Percentiles rank a stretch among this genome's conserved stretches.
These are phyloP conservation scores for Penicillium tannophilum DNA, from an alignment of 495 filamentous ascomycete genomes.

Conservation along the genomic window DNA sequence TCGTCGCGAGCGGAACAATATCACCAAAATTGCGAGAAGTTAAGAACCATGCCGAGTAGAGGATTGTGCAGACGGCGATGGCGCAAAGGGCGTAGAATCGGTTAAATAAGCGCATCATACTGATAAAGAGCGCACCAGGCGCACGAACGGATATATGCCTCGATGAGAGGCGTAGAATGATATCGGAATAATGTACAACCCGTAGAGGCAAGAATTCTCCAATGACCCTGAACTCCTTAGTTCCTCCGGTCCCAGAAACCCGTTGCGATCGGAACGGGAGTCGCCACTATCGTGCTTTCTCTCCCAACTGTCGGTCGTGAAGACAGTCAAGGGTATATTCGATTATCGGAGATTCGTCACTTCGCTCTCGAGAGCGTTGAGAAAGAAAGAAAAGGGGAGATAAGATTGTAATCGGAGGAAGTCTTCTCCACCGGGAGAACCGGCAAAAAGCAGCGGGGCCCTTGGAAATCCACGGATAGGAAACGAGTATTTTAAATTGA, in stretches of 20 bases:
- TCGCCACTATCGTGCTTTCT: not conserved
- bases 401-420: constrained; percentile 1
- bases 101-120: constrained; percentile 34
- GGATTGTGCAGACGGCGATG: constrained; percentile 36
- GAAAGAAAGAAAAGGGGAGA: constrained; percentile 2
- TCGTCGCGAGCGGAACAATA: constrained; percentile 22
- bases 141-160: not conserved
- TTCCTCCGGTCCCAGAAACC: not conserved
- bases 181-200: not conserved
- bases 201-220: not conserved
- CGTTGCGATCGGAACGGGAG: not conserved
- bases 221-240: not conserved
- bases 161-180: not conserved
- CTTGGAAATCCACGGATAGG: not conserved
- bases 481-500: not conserved
- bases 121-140: not conserved
- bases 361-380: constrained; percentile 1
- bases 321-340: not conserved
- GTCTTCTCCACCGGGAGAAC: constrained; percentile 16
- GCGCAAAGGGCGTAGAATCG: constrained; percentile 39
- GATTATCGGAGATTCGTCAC: not conserved
- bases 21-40: constrained; percentile 32
- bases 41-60: constrained; percentile 37
- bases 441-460: constrained; percentile 12
- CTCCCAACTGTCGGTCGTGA: not conserved